These are phyloP conservation scores for Lepiota brunneoincarnata DNA, from an alignment of 768 basidiomycete genomes.

Conservation along the genomic window DNA sequence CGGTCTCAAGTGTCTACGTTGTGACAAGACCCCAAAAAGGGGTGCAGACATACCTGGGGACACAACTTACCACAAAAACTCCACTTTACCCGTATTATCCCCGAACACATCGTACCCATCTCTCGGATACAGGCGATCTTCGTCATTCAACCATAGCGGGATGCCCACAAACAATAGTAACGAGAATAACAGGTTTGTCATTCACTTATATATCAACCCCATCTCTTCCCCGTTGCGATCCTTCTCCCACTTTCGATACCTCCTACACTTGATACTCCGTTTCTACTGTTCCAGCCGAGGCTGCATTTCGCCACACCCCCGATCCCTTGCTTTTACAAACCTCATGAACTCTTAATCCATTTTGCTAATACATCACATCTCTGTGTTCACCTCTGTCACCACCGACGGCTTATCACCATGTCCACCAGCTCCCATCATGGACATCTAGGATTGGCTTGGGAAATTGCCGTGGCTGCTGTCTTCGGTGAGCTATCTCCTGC, in stretches of 20 bases:
- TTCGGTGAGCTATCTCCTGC: constrained; percentile 25
- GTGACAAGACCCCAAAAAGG: background rate
- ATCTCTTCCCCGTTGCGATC: background rate
- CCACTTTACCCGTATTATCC: background rate
- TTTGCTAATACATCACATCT: background rate
- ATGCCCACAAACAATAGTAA: background rate
- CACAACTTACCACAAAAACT: no score
- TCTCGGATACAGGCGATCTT: background rate
- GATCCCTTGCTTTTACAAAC: background rate
- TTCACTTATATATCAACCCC: background rate
- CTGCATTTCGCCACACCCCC: background rate
- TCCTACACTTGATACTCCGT: no score
- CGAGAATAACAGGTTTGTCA: background rate
- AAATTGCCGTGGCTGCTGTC: constrained; percentile 32
- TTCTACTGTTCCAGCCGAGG: background rate
- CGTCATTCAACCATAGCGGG: background rate
- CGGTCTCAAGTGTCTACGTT: background rate
- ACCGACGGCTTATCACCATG: background rate
- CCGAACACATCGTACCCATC: background rate
- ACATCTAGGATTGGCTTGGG: constrained; percentile 35
- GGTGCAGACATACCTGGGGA: background rate
- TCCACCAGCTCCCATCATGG: constrained; percentile 26
- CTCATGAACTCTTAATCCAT: background rate
- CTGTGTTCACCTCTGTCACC: background rate
- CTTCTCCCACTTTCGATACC: background rate